Evolutionary conservation across 2,329 filamentous ascomycete species (phyloP).

Genomic region (Pyrenophora teres): DNA sequence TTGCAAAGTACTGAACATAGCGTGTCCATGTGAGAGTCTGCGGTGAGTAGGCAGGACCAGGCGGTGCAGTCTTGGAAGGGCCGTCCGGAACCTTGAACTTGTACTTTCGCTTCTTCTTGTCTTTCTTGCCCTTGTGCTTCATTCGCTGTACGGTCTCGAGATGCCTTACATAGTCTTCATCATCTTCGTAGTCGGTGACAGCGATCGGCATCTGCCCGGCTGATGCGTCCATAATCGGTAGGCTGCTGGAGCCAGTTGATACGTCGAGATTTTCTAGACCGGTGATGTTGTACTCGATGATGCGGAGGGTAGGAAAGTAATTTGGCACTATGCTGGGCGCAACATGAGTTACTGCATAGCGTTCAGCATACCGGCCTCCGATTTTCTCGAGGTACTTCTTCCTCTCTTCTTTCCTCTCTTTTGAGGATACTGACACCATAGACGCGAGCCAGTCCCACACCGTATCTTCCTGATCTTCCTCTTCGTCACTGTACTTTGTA

Average conservation of each 20-base stretch:
- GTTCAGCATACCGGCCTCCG: slow-evolving; percentile 80
- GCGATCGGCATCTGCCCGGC: slow-evolving; percentile 12
- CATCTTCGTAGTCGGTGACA: slow-evolving; percentile 19
- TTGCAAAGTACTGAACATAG: slow-evolving; percentile 91
- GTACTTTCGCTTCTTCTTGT: slow-evolving; percentile 46
- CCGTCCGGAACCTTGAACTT: slow-evolving; percentile 65
- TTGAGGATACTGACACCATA: slow-evolving; percentile 15
- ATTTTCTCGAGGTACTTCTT: slow-evolving; percentile 69
- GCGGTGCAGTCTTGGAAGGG: slow-evolving; percentile 72
- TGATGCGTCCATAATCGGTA: background rate
- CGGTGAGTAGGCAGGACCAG: slow-evolving; percentile 87
- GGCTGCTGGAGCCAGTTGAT: slow-evolving; percentile 5
- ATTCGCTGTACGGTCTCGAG: slow-evolving; percentile 53
- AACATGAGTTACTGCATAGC: slow-evolving; percentile 80
- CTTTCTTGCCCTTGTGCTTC: slow-evolving; percentile 58
- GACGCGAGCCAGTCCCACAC: slow-evolving; percentile 28
- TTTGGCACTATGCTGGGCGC: slow-evolving; percentile 90
- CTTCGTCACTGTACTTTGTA: slow-evolving; percentile 17
- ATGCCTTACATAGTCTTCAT: slow-evolving; percentile 45
- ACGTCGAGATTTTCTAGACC: slow-evolving; percentile 64
- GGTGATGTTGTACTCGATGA: slow-evolving; percentile 92
- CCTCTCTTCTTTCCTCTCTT: slow-evolving; percentile 48
- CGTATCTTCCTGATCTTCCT: slow-evolving; percentile 23
- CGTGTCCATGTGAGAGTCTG: slow-evolving; percentile 79
- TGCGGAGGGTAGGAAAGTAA: slow-evolving; percentile 84